Conservation (phyloP, 148 eudicot species). For the Rhododendron ferrugineum region DNA sequence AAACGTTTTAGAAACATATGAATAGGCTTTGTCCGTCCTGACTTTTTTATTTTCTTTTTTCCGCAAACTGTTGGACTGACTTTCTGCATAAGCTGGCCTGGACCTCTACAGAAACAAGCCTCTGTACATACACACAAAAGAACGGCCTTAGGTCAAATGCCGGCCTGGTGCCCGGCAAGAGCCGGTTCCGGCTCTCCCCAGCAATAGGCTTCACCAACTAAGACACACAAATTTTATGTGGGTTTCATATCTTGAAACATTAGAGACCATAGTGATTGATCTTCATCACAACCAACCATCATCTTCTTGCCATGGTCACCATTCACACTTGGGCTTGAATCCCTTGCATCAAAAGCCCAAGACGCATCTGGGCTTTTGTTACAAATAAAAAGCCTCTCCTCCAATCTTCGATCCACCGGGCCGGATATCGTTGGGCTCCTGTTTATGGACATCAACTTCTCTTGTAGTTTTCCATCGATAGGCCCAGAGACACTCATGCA, state of each 20-base stretch:
- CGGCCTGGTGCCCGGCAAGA: too few species aligned
- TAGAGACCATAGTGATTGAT: slow-evolving; percentile 33
- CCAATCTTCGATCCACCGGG: not conserved
- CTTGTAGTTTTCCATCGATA: slow-evolving; percentile 21
- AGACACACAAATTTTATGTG: slow-evolving; percentile 13
- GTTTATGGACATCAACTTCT: slow-evolving; percentile 8
- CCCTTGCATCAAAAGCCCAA: slow-evolving; percentile 15
- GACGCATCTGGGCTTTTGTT: slow-evolving; percentile 12
- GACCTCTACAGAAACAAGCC: too few species aligned
- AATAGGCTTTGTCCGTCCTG: too few species aligned
- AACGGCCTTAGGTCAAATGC: too few species aligned
- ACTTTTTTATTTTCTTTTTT: too few species aligned
- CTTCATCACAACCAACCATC: slow-evolving; percentile 10
- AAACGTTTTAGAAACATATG: not conserved
- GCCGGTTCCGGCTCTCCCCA: not conserved
- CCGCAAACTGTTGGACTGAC: not conserved
- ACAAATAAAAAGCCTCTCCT: not conserved
- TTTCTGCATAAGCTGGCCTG: too few species aligned
- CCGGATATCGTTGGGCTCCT: slow-evolving; percentile 14
- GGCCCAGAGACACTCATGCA: slow-evolving; percentile 30
- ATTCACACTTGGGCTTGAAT: slow-evolving; percentile 17
- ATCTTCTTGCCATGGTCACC: slow-evolving; percentile 7
- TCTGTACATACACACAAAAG: too few species aligned
- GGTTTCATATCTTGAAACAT: slow-evolving; percentile 51
- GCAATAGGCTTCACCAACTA: not conserved